Conservation (phyloP, 1,284 basidiomycete genomes). For the Coriolopsis trogii region DNA sequence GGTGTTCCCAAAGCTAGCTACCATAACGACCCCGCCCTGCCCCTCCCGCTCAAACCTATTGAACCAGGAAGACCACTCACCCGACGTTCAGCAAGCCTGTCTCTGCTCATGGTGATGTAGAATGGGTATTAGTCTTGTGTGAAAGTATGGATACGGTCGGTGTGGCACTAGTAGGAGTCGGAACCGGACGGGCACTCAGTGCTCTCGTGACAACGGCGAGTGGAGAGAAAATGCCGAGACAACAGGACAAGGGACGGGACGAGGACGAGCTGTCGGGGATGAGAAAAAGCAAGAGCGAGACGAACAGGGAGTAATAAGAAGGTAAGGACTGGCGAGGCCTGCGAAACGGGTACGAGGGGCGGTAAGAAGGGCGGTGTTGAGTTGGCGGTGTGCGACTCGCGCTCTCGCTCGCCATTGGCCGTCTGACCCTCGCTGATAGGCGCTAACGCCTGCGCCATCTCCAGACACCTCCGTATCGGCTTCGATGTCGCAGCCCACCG, state of each 20-base stretch:
- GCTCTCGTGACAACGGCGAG: no score
- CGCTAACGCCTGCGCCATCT: constrained; percentile 12
- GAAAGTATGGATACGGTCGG: constrained; percentile 15
- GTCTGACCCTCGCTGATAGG: constrained; percentile 12
- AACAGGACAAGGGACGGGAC: constrained; percentile 10
- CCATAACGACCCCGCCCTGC: constrained; percentile 5
- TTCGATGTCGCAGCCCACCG: no score
- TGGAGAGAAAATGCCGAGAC: no score
- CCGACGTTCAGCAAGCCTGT: constrained; percentile 72
- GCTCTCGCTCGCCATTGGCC: no score
- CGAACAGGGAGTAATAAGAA: constrained; percentile 19
- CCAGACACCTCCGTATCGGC: no score
- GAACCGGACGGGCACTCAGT: constrained; percentile 42
- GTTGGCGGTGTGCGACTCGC: constrained; percentile 25
- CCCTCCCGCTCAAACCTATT: background rate
- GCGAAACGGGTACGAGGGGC: constrained; percentile 4
- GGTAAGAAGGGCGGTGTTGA: constrained; percentile 14
- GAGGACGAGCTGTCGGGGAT: constrained; percentile 18
- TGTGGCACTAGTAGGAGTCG: no score
- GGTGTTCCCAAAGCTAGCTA: background rate
- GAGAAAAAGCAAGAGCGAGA: constrained; percentile 13
- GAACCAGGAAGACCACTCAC: constrained; percentile 47
- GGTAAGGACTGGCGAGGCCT: constrained; percentile 23
- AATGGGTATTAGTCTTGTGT: constrained; percentile 21
- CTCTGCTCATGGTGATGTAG: constrained; percentile 65